A percentile compares a stretch with the other conserved stretches of the same genome.
phyloP scores from a whole-genome alignment of 768 basidiomycete genomes.

The Leccinum sublutescens region DNA sequence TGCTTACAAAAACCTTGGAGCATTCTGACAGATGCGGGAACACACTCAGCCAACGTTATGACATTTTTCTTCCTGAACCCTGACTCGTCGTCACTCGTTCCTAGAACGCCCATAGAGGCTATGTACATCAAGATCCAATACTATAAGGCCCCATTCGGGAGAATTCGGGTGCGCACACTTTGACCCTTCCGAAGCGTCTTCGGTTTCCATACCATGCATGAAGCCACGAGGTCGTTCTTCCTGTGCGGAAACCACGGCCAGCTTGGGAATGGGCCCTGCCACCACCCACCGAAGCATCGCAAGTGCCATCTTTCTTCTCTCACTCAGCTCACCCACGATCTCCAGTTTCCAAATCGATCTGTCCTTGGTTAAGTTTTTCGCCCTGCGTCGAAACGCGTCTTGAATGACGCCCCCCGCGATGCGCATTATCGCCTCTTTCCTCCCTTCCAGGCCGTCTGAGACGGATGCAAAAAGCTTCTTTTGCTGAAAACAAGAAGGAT shows the following conservation, averaged over 20 bases:
- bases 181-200: constrained; percentile 12
- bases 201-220: constrained; percentile 2
- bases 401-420: constrained; percentile 8
- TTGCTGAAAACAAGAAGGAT: neutral
- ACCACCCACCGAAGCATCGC: constrained; percentile 12
- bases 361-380: constrained; percentile 4
- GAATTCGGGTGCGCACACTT: constrained; percentile 7
- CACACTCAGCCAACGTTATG: neutral
- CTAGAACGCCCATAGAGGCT: constrained; percentile 1
- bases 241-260: constrained; percentile 9
- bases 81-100: neutral
- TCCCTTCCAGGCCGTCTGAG: neutral
- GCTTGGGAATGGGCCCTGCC: constrained; percentile 15
- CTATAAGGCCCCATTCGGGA: constrained; percentile 8
- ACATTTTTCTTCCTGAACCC: neutral
- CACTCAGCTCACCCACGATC: constrained; percentile 1
- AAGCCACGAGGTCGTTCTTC: constrained; percentile 22
- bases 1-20: neutral
- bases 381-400: neutral
- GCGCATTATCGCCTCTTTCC: constrained; percentile 21
- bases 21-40: neutral
- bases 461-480: neutral
- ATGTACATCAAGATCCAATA: neutral
- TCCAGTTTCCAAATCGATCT: constrained; percentile 12
- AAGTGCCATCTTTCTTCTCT: neutral